A percentile compares a stretch with the other conserved stretches of the same genome.
These are phyloP conservation scores for Endoconidiophora polonica DNA, from an alignment of 2,329 filamentous ascomycete species.

Conservation along the genomic window DNA sequence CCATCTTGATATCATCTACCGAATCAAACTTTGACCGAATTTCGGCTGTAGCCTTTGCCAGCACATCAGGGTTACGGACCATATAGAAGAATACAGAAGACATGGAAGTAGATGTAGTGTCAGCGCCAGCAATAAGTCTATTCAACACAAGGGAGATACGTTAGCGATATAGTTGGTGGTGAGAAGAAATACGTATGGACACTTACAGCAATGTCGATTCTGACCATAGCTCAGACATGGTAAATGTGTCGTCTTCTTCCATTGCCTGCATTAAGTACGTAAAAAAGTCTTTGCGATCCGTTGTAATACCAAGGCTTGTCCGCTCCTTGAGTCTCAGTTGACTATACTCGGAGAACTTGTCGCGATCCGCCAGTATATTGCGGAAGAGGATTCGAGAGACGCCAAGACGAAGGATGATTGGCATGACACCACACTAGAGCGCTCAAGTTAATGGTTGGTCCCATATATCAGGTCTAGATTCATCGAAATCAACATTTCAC, in stretches of 20 bases:
- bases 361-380: conserved; percentile 47
- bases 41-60: conserved; percentile 32
- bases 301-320: conserved; percentile 43
- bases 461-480: no score
- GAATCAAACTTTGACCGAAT: conserved; percentile 33
- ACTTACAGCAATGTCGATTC: conserved; percentile 50
- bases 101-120: conserved; percentile 55
- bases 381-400: conserved; percentile 53
- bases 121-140: conserved; percentile 52
- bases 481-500: conserved; percentile 17
- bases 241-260: conserved; percentile 51
- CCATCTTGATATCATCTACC: conserved; percentile 39
- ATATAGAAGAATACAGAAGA: conserved; percentile 48
- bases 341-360: conserved; percentile 55
- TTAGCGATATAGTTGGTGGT: background rate
- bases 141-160: background rate
- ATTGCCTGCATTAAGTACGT: conserved; percentile 56
- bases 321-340: conserved; percentile 49
- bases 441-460: background rate
- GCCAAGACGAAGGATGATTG: conserved; percentile 46
- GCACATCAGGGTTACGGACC: conserved; percentile 31
- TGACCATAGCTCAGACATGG: conserved; percentile 49
- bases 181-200: background rate
- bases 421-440: conserved; percentile 51
- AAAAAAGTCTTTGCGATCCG: conserved; percentile 58